Percentiles rank a stretch among this genome's conserved stretches.
Evolutionary conservation across 106 monocot genomes (phyloP).

Genomic region (Allium fistulosum): DNA sequence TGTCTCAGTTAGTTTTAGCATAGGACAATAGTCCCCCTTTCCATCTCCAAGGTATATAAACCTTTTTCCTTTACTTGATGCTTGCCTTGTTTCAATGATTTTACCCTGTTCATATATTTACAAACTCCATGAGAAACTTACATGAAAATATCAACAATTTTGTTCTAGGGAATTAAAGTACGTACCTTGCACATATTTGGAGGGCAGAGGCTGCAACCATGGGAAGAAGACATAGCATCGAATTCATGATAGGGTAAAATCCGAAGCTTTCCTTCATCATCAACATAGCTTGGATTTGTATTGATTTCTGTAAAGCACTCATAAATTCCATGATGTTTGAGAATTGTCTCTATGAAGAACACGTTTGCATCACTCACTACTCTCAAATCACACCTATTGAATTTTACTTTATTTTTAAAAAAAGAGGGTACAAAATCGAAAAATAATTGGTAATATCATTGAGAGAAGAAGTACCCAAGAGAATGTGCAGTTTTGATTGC

Average conservation of each 20-base stretch:
- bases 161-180: too few relatives aligned
- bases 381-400: conserved; percentile 70
- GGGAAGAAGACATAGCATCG: conserved; percentile 13
- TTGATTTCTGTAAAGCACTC: conserved; percentile 82
- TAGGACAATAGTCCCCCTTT: conserved; percentile 67
- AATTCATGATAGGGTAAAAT: conserved; percentile 65
- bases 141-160: too few relatives aligned
- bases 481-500: conserved; percentile 42
- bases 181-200: conserved; percentile 95
- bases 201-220: conserved; percentile 75
- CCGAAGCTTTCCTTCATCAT: conserved; percentile 61
- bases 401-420: not conserved
- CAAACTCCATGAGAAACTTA: not conserved
- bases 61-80: conserved; percentile 10
- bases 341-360: conserved; percentile 83
- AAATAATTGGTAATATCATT: too few relatives aligned
- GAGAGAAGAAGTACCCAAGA: conserved; percentile 24
- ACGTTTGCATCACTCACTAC: conserved; percentile 83
- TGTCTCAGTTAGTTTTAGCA: conserved; percentile 18
- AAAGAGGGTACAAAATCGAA: not conserved
- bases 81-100: conserved; percentile 2
- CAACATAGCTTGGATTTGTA: conserved; percentile 70
- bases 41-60: conserved; percentile 67
- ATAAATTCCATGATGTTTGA: conserved; percentile 68
- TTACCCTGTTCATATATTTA: not conserved